phyloP scores from a whole-genome alignment of 1,284 basidiomycete species.

The Rhizopogon hawkerae region DNA sequence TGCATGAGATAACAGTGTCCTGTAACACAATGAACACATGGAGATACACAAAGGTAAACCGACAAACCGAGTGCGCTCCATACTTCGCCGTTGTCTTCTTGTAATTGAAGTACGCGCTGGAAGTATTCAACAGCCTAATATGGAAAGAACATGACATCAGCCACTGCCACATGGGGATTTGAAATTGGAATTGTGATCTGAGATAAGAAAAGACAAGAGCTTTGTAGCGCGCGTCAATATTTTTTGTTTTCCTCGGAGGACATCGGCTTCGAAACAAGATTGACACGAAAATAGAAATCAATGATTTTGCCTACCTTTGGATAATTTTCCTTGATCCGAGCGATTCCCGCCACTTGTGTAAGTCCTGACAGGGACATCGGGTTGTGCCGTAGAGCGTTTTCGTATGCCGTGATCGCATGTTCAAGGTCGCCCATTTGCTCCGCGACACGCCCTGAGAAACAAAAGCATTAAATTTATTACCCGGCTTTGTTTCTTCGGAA shows the following conservation, averaged over 20 bases:
- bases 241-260: conserved; percentile 20
- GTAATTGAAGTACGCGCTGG: conserved; percentile 80
- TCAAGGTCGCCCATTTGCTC: conserved; percentile 89
- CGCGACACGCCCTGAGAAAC: conserved; percentile 68
- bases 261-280: conserved; percentile 23
- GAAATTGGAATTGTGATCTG: conserved; percentile 17
- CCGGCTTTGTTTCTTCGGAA: background rate
- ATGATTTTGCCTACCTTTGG: conserved; percentile 50
- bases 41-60: conserved; percentile 14
- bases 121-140: conserved; percentile 89
- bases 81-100: conserved; percentile 90
- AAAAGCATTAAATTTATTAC: conserved; percentile 8
- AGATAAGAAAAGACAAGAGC: conserved; percentile 24
- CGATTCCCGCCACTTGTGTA: conserved; percentile 85
- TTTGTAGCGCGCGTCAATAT: conserved; percentile 4
- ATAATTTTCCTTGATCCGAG: conserved; percentile 83
- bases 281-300: conserved; percentile 26
- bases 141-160: conserved; percentile 25
- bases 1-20: conserved; percentile 99
- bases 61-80: conserved; percentile 82
- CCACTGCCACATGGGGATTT: conserved; percentile 32
- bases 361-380: conserved; percentile 80
- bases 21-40: conserved; percentile 25
- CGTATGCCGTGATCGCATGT: conserved; percentile 83
- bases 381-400: conserved; percentile 88